Conservation (phyloP, 495 filamentous ascomycete species). For the Aspergillus avenaceus region DNA sequence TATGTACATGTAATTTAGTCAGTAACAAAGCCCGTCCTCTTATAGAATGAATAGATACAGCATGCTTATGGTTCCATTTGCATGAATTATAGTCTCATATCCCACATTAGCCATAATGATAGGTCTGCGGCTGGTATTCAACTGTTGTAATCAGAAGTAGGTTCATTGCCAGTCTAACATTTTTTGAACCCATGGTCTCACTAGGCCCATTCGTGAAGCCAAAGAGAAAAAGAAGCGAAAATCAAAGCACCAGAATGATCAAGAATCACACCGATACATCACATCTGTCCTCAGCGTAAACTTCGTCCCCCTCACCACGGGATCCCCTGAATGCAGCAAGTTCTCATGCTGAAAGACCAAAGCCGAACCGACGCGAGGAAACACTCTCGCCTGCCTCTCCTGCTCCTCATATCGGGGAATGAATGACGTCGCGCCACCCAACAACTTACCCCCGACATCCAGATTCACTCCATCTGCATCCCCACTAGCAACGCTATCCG, state of each 20-base stretch:
- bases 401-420: conserved; percentile 39
- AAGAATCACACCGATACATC: conserved; percentile 49
- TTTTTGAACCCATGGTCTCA: not conserved
- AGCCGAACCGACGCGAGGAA: conserved; percentile 65
- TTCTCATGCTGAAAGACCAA: conserved; percentile 72
- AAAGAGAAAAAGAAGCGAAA: too few relatives aligned
- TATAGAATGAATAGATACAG: too few relatives aligned
- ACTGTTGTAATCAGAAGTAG: too few relatives aligned
- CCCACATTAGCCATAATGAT: too few relatives aligned
- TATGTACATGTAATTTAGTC: too few relatives aligned
- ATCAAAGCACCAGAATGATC: not conserved
- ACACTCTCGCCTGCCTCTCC: conserved; percentile 52
- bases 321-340: conserved; percentile 68
- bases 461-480: conserved; percentile 6
- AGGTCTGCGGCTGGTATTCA: too few relatives aligned
- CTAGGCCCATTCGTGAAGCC: not conserved
- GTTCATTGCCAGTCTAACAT: too few relatives aligned
- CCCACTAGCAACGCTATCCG: conserved; percentile 11
- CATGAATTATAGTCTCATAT: too few relatives aligned
- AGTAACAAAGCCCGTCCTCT: too few relatives aligned
- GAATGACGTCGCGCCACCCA: conserved; percentile 64
- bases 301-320: conserved; percentile 64
- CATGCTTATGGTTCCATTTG: too few relatives aligned
- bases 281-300: conserved; percentile 74
- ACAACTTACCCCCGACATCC: conserved; percentile 12